Base-by-base conservation (phyloP, 352 stramenopile species). In the Phytophthora hybrid region DNA sequence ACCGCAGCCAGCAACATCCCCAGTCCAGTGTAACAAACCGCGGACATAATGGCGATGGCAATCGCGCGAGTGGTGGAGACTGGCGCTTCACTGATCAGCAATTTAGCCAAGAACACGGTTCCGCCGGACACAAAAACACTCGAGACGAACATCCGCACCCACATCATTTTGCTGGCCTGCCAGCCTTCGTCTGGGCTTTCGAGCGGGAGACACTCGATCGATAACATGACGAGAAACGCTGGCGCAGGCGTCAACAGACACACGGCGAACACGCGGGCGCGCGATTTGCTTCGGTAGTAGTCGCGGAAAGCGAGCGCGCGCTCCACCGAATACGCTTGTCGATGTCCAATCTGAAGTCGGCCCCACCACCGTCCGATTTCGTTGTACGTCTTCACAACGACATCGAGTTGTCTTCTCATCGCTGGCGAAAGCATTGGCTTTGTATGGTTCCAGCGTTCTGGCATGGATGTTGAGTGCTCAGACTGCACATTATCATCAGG, bases 181-280 rank as follows among this genome's bases (percentile, higher is more conserved):
- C 63, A 76, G 18, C 69, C 69, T 65, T 65, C 49, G 34, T 73
- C 57, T 0, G 63, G 56, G 0, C 3, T 2, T 57, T 23, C 41
- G 39, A 76, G 54, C 14, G 69, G 69, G n/a, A 72, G 59, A 2
- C 44, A 69, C 4, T 76, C 69, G 8, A 76, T 72, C 44, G 68
- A 56, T 4, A 76, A 23, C 63, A 65, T 69, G 2, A 61, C 58
- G 8, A 21, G 49, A 16, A 49, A 29, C 6, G 63, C 63, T 23
- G 63, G 63, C 2, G 58, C 57, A 19, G 69, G 69, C 5, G 69
- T 76, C n/a, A 73, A 14, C 10, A 69, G 1, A 46, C 69, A 73
- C 3, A 73, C 63, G 16, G 32, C 37, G 58, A 68, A 41, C 23
- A 29, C 69, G 32, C 63, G 57, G 19, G 11, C 18, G 19, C 16